Evolutionary conservation across 306 rosid species (phyloP), one percentile per base, ranked within the genome.

Genomic region (Crataegus laevigata): DNA sequence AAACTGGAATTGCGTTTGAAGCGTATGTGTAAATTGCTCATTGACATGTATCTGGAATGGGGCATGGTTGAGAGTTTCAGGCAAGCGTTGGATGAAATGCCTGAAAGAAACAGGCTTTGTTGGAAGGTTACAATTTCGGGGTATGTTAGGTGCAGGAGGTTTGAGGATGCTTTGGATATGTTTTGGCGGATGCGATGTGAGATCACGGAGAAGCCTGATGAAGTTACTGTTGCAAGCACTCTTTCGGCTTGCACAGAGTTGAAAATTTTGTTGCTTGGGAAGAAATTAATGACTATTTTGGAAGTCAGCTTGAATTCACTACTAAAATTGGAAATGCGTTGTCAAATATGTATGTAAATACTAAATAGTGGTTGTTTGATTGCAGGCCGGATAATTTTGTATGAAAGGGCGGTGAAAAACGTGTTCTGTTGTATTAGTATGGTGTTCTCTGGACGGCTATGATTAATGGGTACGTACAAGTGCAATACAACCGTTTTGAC

Each of bases 401-500:
- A 88, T 75, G 89, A 76, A 66, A 80, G 87, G 85, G 69, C 54
- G 0, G 13, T 14, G 28, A 88, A 77, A 76, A 90, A 92, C 80
- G 91, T 90, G 68, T 84, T 78, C 75, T 90, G 91, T 82, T 90
- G 92, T 93, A 90, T 96, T 6, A 88, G 89, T 65, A 85, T 92
- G 91, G 85, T 90, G 50, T 92, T 79, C 88, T 90, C 68, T 92
- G 8, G 96, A 92, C 94, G 0, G 88, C 91, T 71, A 84, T 90
- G 97, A 90, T 92, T 77, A 88, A 87, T 83, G 93, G 89, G 67
- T 87, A 88, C 75, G 96, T 88, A 43, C 92, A 87, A 68, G 74
- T 87, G 40, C 58, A 11, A 76, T 92, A 34, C 87, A 83, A 5
- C 36, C 36, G 8, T 32, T 32, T 32, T 32, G 8, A 32, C 36